Conservation (phyloP, 805 yeast species). For the Schizosaccharomyces japonicus region DNA sequence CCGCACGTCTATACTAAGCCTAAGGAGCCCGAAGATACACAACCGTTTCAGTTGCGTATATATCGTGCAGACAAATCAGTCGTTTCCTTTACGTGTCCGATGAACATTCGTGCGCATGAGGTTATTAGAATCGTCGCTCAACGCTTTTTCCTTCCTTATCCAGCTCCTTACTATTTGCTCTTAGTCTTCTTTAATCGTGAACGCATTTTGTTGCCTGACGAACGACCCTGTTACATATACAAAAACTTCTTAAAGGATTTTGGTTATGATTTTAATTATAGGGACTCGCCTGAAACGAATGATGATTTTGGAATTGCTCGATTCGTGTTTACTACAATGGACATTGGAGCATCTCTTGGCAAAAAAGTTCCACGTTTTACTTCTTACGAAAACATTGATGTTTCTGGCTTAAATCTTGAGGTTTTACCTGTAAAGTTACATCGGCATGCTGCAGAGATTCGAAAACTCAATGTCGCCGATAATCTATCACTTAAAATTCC, state of each 20-base stretch:
- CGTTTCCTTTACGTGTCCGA: constrained; percentile 57
- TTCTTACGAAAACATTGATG: constrained; percentile 49
- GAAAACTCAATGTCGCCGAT: constrained; percentile 56
- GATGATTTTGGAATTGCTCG: constrained; percentile 65
- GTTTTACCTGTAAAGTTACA: constrained; percentile 68
- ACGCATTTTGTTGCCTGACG: constrained; percentile 42
- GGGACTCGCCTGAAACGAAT: constrained; percentile 56
- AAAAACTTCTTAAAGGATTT: constrained; percentile 44
- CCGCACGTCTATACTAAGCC: not conserved
- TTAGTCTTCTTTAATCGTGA: constrained; percentile 20
- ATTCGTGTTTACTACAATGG: constrained; percentile 44
- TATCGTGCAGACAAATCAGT: constrained; percentile 68
- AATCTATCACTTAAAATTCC: constrained; percentile 74
- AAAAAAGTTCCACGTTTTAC: constrained; percentile 31
- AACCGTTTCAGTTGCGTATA: constrained; percentile 26
- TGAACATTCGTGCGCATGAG: constrained; percentile 55
- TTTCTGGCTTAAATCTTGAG: constrained; percentile 49
- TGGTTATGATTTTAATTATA: constrained; percentile 62
- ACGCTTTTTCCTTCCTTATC: constrained; percentile 48
- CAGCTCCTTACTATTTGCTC: constrained; percentile 52
- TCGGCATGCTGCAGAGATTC: constrained; percentile 58
- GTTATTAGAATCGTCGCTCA: constrained; percentile 46
- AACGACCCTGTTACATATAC: constrained; percentile 58
- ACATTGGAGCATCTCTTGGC: constrained; percentile 36
- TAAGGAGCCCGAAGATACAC: not conserved